Evolutionary conservation across 2,329 filamentous ascomycete genomes (phyloP), one percentile per base, ranked within the genome.

Genomic region (Orbilia quercus): DNA sequence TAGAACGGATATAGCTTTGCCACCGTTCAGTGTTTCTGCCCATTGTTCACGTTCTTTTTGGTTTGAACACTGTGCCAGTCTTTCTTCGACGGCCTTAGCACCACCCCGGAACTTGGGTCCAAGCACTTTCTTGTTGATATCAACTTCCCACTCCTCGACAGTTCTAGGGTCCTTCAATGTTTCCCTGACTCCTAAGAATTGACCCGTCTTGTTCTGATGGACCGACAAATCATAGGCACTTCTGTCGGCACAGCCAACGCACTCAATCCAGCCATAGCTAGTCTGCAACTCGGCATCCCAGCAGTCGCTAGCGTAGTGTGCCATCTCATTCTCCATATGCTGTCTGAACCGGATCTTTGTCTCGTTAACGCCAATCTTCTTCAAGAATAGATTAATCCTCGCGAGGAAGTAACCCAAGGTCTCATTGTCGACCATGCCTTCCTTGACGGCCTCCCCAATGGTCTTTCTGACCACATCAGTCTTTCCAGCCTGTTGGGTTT

Each of bases 351-450:
- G 90, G 78, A 98, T 87, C 85, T 98, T 99, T 76, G 84, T 86
- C 80, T 88, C 84, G 80, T 98, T 94, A 51, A 96, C 85, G 79
- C 95, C 95, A 77, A 99, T 90, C 82, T 90, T 92, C 79, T 90
- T 82, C 77, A 98, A 85, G 86, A 98, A 99, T 42, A 91, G 87
- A 80, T 95, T 90, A 79, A 99, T 97, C 64, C 95, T 89, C 47
- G 92, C 95, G 53, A 99, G 84, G 85, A 99, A 99, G 84, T 99
- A 99, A 75, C 95, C 95, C 47, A 99, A 86, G 0, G 95, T 99
- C 85, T 99, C 93, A 81, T 98, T 99, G 81, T 99, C 93, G 14
- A 99, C 91, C 25, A 95, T 85, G 55, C 90, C 88, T 54, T 88
- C 86, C 79, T 88, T 85, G 70, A 99, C 94, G 34, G 95, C 95